Conservation (phyloP, 352 stramenopile genomes). For the Discostella stelligera region DNA sequence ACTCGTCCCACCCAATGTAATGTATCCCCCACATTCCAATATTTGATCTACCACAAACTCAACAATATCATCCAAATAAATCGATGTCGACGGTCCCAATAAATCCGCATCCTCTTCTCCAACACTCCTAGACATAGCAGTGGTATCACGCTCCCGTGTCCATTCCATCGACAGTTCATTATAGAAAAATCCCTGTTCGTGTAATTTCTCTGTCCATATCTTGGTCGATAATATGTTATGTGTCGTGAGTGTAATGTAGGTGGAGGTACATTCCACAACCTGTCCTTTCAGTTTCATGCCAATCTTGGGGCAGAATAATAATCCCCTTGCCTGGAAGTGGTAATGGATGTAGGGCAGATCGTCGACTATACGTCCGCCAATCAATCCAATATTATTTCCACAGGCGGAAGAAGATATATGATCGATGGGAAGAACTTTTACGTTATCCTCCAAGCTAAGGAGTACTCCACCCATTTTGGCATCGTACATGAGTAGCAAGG, state of each 20-base stretch:
- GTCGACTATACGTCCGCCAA: slow-evolving; percentile 49
- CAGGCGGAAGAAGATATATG: background rate
- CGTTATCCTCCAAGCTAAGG: slow-evolving; percentile 45
- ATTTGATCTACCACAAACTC: slow-evolving; percentile 55
- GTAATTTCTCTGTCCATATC: slow-evolving; percentile 53
- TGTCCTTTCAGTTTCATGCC: slow-evolving; percentile 57
- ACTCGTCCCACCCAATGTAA: slow-evolving; percentile 46
- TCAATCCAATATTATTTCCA: slow-evolving; percentile 5
- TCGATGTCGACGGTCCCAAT: slow-evolving; percentile 49
- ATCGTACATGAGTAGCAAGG: slow-evolving; percentile 52
- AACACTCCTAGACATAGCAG: background rate
- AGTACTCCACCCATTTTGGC: slow-evolving; percentile 48
- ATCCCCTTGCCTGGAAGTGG: slow-evolving; percentile 37
- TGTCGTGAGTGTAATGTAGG: slow-evolving; percentile 53
- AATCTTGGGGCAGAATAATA: slow-evolving; percentile 45
- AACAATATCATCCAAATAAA: slow-evolving; percentile 59
- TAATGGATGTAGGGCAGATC: slow-evolving; percentile 56
- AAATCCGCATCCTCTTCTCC: slow-evolving; percentile 17
- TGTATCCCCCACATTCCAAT: slow-evolving; percentile 51
- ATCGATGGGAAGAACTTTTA: slow-evolving; percentile 37
- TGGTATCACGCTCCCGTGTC: slow-evolving; percentile 39
- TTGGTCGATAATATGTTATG: slow-evolving; percentile 55
- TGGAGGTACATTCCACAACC: slow-evolving; percentile 53
- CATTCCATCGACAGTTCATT: slow-evolving; percentile 44
- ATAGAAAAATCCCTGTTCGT: slow-evolving; percentile 50